Evolutionary conservation across 495 filamentous ascomycete species (phyloP), one percentile per base, ranked within the genome.

Genomic region (Trichodelitschia bisporula): DNA sequence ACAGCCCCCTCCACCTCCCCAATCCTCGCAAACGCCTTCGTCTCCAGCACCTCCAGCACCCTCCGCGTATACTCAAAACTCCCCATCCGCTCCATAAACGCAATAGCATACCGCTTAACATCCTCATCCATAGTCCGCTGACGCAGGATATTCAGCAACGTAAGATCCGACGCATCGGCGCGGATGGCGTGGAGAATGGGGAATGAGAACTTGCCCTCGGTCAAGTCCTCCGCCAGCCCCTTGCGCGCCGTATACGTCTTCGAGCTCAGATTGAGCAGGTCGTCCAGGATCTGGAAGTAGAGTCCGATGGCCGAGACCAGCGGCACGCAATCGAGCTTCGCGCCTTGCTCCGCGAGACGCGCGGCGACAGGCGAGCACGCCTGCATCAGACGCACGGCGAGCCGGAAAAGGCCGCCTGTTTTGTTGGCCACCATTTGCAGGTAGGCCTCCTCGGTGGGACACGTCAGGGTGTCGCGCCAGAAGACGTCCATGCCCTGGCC

Each of bases 341-440:
- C 29, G 13, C 12, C 11, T 1, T 31, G 33, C 26, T 36, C 23
- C 27, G 28, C 19, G 26, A 31, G 17, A 29, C 23, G 12, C 15
- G 18, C 63, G 11, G 53, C 51, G 25, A 57, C 59, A 15, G 52
- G 50, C 37, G 73, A 78, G 47, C 90, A 78, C 18, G 79, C 79
- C 50, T 92, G 82, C 86, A 99, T 95, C 18, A 99, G 58, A 50
- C 90, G 86, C 37, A 95, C 69, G 15, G 80, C 86, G 8, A 99
- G 60, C 29, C 86, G 66, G 59, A 99, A 95, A 5, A 99, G 62
- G 2, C 86, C 86, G 16, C 86, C 86, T 2, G 86, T 99, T 53
- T 99, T 95, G 54, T 95, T 95, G 39, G 71, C 69, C 25, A 97
- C 89, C 86, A 97, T 97, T 50, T 95, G 84, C 11, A 97, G 64